Evolutionary conservation across 106 monocot genomes (phyloP).

Genomic region (Allium fistulosum): DNA sequence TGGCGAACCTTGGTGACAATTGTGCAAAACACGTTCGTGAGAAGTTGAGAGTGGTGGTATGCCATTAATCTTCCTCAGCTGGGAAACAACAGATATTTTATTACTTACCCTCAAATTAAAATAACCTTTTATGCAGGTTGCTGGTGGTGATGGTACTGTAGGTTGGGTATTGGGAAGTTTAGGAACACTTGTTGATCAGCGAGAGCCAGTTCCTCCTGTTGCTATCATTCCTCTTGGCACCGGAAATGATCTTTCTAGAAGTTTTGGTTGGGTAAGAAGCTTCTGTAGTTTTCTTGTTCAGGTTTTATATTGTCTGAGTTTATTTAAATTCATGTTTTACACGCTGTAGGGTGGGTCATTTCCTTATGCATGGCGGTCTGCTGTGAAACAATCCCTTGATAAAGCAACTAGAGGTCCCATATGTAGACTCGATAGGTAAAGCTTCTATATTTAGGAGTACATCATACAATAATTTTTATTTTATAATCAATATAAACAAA

Average conservation of each 20-base stretch:
- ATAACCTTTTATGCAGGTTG: slow-evolving; percentile 52
- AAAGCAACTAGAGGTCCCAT: slow-evolving; percentile 50
- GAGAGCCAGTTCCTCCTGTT: slow-evolving; percentile 82
- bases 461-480: neutral
- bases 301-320: neutral
- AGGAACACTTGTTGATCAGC: slow-evolving; percentile 50
- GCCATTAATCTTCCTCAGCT: neutral
- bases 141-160: slow-evolving; percentile 98
- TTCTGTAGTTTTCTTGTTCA: neutral
- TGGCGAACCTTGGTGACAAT: slow-evolving; percentile 64
- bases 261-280: slow-evolving; percentile 88
- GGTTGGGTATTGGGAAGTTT: slow-evolving; percentile 94
- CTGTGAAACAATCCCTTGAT: slow-evolving; percentile 51
- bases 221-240: slow-evolving; percentile 99
- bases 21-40: slow-evolving; percentile 64
- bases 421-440: slow-evolving; percentile 81
- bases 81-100: no score
- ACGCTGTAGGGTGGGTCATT: slow-evolving; percentile 79
- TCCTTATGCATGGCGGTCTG: slow-evolving; percentile 91
- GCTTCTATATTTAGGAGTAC: neutral
- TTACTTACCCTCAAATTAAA: no score
- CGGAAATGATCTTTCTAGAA: slow-evolving; percentile 94
- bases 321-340: neutral
- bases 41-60: slow-evolving; percentile 85
- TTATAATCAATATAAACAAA: neutral